Evolutionary conservation across 129 eudicot species (phyloP).

Genomic region (Pulicaria dysenterica): DNA sequence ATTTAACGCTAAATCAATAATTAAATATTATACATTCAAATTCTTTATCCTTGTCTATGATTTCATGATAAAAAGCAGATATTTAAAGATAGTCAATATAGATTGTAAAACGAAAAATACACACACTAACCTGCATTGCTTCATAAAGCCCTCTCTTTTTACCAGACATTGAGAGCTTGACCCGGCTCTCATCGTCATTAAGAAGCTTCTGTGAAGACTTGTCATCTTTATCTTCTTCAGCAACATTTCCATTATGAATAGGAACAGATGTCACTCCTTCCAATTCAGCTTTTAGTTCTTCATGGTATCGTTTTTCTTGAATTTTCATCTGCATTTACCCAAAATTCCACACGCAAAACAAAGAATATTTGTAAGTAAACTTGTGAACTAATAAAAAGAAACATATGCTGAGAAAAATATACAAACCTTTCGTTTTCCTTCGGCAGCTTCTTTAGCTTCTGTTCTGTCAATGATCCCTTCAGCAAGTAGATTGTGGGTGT

Average conservation of each 20-base stretch:
- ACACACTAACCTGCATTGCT: conserved; percentile 60
- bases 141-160: conserved; percentile 55
- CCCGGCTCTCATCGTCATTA: conserved; percentile 44
- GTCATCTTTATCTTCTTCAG: conserved; percentile 30
- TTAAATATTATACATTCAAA: too few relatives aligned
- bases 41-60: too few relatives aligned
- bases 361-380: too few relatives aligned
- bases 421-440: conserved; percentile 55
- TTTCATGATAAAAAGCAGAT: not conserved
- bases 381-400: too few relatives aligned
- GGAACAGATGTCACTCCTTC: conserved; percentile 38
- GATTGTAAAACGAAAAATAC: not conserved
- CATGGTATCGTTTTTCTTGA: too few relatives aligned
- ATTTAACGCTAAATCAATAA: too few relatives aligned
- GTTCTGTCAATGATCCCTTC: conserved; percentile 60
- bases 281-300: conserved; percentile 42
- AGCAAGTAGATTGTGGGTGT: conserved; percentile 56
- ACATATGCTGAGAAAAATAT: not conserved
- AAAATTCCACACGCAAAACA: too few relatives aligned
- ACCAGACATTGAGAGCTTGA: conserved; percentile 53
- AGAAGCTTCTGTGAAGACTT: conserved; percentile 31
- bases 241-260: conserved; percentile 24
- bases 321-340: too few relatives aligned
- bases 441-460: conserved; percentile 66
- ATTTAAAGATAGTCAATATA: not conserved